Base-by-base conservation (phyloP, 306 rosid species). In the Lablab purpureus region DNA sequence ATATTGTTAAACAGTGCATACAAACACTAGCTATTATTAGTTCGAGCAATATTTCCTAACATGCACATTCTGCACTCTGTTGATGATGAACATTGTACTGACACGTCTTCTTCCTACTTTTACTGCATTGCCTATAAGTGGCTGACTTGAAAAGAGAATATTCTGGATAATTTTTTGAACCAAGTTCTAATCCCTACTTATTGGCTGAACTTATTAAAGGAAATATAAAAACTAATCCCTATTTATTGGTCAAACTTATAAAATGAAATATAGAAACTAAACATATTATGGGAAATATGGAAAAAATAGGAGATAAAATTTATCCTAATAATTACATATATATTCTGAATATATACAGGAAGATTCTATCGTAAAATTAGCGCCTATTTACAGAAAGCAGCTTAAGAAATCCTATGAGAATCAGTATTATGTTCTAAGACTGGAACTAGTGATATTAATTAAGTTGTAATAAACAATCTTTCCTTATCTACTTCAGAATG, bases 41-140 rank as follows among this genome's bases (percentile, higher is more conserved):
- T 74, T 81, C 41, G 65, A 56, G 43, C 32, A 50, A 47, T 60
- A 72, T 67, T 70, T 34, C 55, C 54, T 58, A 17, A 50, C 54
- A 56, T 59, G 40, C 73, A 47, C 46, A 68, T 75, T 52, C 7
- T 22, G 32, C 36, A 34, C 2, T 37, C 36, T 60, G 45, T 54
- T 9, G 28, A 19, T 15, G 52, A 8, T 41, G 46, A 41, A 41
- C 46, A 41, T 41, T 10, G 46, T 10, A 10, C 9, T 2, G 46
- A 41, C 14, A 10, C 9, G 13, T 41, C 46, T 10, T 10, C 13
- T 41, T 10, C 46, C 3, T 41, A 41, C 0, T 41, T 41, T 41
- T 11, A 41, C 14, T 41, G 46, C 52, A 47, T 47, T 15, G 9
- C 52, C 52, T 14, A 17, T 15, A 15, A 15, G 52, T 47, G 18